Percentiles rank a stretch among this genome's conserved stretches.
Evolutionary conservation across 371 early-diverging fungal species (phyloP).

Genomic region (Rhizopus sp.): DNA sequence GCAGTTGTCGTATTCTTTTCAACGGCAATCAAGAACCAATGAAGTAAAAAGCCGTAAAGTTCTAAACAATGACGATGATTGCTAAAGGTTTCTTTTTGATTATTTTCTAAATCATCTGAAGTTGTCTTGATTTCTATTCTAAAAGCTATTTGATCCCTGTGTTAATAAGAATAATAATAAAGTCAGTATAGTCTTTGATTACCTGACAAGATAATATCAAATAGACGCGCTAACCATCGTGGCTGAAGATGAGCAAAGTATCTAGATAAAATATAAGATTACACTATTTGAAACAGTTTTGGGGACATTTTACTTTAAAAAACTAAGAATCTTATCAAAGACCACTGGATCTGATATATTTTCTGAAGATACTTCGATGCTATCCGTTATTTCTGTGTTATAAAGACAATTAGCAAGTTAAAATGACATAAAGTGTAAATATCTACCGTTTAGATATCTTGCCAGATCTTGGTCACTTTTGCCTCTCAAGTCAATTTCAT

Average conservation of each 20-base stretch:
- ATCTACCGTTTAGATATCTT: conserved; percentile 53
- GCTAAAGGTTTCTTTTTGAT: conserved; percentile 69
- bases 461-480: conserved; percentile 56
- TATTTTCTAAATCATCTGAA: conserved; percentile 57
- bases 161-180: conserved; percentile 9
- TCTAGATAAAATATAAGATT: conserved; percentile 17
- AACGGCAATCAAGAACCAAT: conserved; percentile 68
- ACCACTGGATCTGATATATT: conserved; percentile 54
- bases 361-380: conserved; percentile 59
- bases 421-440: neutral
- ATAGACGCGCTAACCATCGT: conserved; percentile 39
- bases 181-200: neutral
- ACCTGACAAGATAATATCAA: conserved; percentile 72
- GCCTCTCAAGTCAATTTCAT: conserved; percentile 62
- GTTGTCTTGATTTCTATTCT: conserved; percentile 62
- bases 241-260: conserved; percentile 36
- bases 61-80: conserved; percentile 67
- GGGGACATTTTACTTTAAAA: conserved; percentile 64
- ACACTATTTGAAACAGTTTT: neutral
- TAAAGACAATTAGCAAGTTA: neutral
- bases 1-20: conserved; percentile 57
- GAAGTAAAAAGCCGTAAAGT: conserved; percentile 75
- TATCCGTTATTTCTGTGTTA: conserved; percentile 61
- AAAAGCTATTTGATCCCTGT: conserved; percentile 52
- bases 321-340: conserved; percentile 70